Evolutionary conservation across 306 rosid genomes (phyloP).

Genomic region (Dalbergia oliveri): DNA sequence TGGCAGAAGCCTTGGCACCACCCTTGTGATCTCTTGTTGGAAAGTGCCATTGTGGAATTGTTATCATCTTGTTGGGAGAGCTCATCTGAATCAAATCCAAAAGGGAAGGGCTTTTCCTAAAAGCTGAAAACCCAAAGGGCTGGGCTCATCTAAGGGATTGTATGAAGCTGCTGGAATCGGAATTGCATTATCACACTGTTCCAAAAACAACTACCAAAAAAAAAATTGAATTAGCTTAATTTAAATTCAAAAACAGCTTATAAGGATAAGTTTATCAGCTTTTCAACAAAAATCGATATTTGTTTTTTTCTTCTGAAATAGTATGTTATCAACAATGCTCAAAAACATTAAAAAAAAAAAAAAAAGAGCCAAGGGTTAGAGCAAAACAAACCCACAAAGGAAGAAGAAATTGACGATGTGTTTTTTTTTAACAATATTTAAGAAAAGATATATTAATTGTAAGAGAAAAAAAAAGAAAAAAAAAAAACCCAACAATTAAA

Average conservation of each 20-base stretch:
- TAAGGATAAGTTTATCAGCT: too few species aligned
- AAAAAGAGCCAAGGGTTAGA: too few species aligned
- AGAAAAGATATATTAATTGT: too few species aligned
- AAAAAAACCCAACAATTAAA: too few species aligned
- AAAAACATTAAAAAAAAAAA: background rate
- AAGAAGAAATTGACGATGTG: too few species aligned
- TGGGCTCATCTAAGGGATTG: constrained; percentile 81
- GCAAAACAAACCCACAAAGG: too few species aligned
- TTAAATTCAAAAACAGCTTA: background rate
- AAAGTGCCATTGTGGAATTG: constrained; percentile 15
- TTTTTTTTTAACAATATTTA: too few species aligned
- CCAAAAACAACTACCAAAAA: background rate
- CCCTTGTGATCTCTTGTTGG: constrained; percentile 59
- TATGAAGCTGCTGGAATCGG: constrained; percentile 42
- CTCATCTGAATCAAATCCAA: constrained; percentile 90
- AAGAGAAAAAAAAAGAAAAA: too few species aligned
- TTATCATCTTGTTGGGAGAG: constrained; percentile 62
- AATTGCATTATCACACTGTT: constrained; percentile 37
- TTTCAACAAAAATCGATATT: too few species aligned
- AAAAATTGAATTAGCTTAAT: too few species aligned
- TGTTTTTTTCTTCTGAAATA: too few species aligned
- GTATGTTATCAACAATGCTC: background rate
- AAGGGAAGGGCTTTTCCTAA: constrained; percentile 83
- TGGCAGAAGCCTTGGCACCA: constrained; percentile 19
- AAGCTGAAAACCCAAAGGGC: constrained; percentile 85